Evolutionary conservation across 441 rosid species (phyloP).

Genomic region (Euphorbia corollata): DNA sequence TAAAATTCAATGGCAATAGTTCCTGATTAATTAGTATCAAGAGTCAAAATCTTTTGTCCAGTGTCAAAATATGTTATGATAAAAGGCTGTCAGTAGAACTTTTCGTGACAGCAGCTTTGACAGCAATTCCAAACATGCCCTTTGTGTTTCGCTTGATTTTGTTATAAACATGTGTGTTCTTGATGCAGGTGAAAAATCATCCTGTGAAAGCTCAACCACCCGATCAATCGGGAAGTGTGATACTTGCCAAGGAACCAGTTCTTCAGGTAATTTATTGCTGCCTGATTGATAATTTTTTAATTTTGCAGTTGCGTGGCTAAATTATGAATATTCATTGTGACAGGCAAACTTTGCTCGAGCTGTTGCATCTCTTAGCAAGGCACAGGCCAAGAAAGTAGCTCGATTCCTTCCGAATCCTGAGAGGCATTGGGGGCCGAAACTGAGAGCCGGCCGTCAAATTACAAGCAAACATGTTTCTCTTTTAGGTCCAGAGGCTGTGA

Average conservation of each 20-base stretch:
- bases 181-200: constrained; percentile 70
- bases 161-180: background rate
- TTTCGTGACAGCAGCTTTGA: too few species aligned
- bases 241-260: constrained; percentile 78
- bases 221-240: constrained; percentile 81
- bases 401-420: constrained; percentile 93
- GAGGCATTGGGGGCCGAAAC: constrained; percentile 98
- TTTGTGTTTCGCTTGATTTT: too few species aligned
- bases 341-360: constrained; percentile 91
- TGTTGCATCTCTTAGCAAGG: constrained; percentile 83
- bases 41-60: too few species aligned
- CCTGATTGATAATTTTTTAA: background rate
- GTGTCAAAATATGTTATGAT: too few species aligned
- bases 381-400: constrained; percentile 82
- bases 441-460: constrained; percentile 87
- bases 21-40: too few species aligned
- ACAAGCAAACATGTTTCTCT: constrained; percentile 90
- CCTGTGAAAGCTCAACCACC: constrained; percentile 80
- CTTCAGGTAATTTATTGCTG: constrained; percentile 45
- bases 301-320: too few species aligned
- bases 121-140: too few species aligned
- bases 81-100: too few species aligned
- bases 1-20: too few species aligned
- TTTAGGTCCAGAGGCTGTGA: constrained; percentile 80
- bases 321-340: background rate